Evolutionary conservation across 2,329 filamentous ascomycete genomes (phyloP).

Genomic region (Xylariaceae sp.): DNA sequence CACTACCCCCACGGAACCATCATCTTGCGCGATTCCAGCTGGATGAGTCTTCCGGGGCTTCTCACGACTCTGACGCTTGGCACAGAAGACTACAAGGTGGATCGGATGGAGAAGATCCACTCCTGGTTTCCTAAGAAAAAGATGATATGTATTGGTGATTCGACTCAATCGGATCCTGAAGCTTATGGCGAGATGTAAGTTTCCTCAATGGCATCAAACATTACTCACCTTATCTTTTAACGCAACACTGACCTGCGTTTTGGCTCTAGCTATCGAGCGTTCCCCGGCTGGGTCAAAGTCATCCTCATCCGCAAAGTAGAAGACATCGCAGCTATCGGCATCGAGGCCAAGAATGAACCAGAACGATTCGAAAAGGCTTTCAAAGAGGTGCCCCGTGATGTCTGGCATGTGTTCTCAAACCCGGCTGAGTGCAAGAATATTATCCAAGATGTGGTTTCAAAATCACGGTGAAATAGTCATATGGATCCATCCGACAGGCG

Average conservation of each 20-base stretch:
- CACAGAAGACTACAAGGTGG: constrained; percentile 84
- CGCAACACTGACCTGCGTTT: constrained; percentile 6
- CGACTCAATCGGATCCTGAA: constrained; percentile 89
- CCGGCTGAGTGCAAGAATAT: constrained; percentile 64
- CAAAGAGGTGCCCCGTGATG: constrained; percentile 65
- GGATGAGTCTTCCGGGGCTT: constrained; percentile 81
- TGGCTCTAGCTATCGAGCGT: constrained; percentile 56
- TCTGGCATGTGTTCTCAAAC: constrained; percentile 84
- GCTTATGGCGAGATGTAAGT: constrained; percentile 79
- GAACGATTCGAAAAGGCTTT: constrained; percentile 85
- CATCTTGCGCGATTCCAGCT: constrained; percentile 81
- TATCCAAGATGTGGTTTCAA: constrained; percentile 38
- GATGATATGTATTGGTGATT: constrained; percentile 86
- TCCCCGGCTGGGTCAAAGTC: constrained; percentile 75
- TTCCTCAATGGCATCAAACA: background rate
- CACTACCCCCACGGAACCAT: constrained; percentile 79
- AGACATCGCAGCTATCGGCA: constrained; percentile 69
- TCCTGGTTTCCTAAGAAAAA: constrained; percentile 76
- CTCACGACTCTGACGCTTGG: constrained; percentile 77
- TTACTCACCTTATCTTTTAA: background rate
- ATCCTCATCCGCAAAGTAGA: constrained; percentile 86
- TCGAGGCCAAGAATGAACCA: constrained; percentile 73
- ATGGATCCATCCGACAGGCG: background rate
- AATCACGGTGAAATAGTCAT: background rate
- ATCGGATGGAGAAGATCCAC: constrained; percentile 77